Evolutionary conservation across 164 flowering plant genomes (phyloP), one percentile per base, ranked within the genome.

Genomic region (Stephania cephalantha): DNA sequence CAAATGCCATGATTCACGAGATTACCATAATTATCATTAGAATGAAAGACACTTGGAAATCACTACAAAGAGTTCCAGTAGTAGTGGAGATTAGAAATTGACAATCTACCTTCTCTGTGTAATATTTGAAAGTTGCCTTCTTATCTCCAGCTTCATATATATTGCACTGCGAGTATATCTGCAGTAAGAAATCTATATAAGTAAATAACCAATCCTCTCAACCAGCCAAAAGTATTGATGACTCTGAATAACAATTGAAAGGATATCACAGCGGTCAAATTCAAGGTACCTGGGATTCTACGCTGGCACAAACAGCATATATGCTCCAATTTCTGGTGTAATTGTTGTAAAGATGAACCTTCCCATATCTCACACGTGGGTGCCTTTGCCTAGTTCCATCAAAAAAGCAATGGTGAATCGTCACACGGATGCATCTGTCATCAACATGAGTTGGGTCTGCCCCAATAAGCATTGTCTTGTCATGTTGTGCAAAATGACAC

Each of bases 71-170:
- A 35, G 42, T 4, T 35, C 42, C 42, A 35, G 42, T 35, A 8
- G 53, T 12, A 48, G 53, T 58, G 64, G n/a, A 18, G 64, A 58
- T 7, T 8, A 58, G 4, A 58, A 35, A 2, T 35, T 35, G 42
- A 58, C 22, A 58, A 58, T 20, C 65, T 58, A 92, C 99, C 97
- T 91, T 93, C 73, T 95, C 99, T 0, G 87, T 71, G 58, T 79
- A 72, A 80, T 90, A 90, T 71, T 88, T 86, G 68, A 93, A 90
- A 48, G 91, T 88, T 63, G 78, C 78, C 81, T 92, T 95, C 89
- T 92, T 92, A 71, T 90, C 78, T 30, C 97, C 98, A n/a, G 94
- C 98, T 89, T 95, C 98, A 78, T 95, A 95, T 65, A 93, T 91
- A 73, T 95, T 93, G 88, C 91, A 87, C 74, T 93, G 91, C 17